Percentiles rank a stretch among this genome's conserved stretches.
These are phyloP conservation scores for Cymbopogon flexuosus DNA, from an alignment of 202 grass and related monocot species.

Conservation along the genomic window DNA sequence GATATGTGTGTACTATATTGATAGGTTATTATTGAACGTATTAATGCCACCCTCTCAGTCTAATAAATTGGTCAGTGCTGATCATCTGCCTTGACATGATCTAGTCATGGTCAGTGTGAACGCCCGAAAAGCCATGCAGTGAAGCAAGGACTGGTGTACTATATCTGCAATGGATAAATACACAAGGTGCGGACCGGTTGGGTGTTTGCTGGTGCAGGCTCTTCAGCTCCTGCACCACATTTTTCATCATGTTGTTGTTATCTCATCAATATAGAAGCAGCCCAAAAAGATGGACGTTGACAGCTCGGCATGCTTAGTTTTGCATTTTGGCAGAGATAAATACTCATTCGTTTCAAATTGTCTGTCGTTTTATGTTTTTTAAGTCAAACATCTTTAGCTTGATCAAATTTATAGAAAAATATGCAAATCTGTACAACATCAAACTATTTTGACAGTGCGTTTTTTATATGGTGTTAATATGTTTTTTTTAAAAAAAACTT, in stretches of 20 bases:
- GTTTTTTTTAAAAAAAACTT: too few species aligned
- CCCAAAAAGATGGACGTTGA: background rate
- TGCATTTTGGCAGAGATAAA: background rate
- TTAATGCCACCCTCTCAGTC: background rate
- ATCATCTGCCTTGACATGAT: background rate
- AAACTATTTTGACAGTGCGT: too few species aligned
- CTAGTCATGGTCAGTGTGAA: conserved; percentile 20
- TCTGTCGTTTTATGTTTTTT: background rate
- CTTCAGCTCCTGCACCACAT: background rate
- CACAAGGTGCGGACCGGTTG: background rate
- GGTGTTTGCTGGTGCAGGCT: conserved; percentile 24
- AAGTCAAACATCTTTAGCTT: background rate
- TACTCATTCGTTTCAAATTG: background rate
- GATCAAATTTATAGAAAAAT: background rate
- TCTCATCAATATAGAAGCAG: background rate
- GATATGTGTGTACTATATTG: too few species aligned
- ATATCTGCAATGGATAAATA: background rate
- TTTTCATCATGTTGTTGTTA: background rate
- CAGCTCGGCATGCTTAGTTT: background rate
- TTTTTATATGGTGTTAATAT: too few species aligned
- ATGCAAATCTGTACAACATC: background rate
- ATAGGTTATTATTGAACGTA: background rate
- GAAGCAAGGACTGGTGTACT: background rate
- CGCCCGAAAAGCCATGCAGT: background rate
- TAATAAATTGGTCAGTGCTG: conserved; percentile 3